Evolutionary conservation across 192 early-diverging fungal species (phyloP).

Genomic region (Cladochytrium replicatum): DNA sequence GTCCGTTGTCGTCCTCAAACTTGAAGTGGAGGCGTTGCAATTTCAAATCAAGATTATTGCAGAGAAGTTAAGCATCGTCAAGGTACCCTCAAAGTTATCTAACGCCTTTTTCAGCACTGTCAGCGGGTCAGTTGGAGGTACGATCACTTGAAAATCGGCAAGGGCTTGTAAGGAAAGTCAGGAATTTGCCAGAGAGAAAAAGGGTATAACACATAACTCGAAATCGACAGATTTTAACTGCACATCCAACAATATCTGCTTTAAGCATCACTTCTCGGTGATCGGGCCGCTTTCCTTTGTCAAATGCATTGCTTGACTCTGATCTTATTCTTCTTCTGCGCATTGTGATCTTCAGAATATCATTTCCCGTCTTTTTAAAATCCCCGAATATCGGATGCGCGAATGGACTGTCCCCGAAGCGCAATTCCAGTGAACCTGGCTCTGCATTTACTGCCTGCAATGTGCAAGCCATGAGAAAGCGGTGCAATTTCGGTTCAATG

Average conservation of each 20-base stretch:
- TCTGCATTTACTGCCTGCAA: constrained; percentile 31
- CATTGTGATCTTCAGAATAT: constrained; percentile 51
- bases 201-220: constrained; percentile 32
- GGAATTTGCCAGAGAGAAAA: neutral
- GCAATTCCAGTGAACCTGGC: constrained; percentile 35
- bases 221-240: constrained; percentile 51
- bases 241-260: constrained; percentile 40
- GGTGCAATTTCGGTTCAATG: neutral
- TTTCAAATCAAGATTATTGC: neutral
- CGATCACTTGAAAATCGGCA: constrained; percentile 50
- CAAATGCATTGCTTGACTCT: constrained; percentile 3
- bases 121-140: constrained; percentile 35
- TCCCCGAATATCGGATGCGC: constrained; percentile 55
- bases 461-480: neutral
- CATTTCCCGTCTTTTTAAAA: constrained; percentile 40
- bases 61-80: neutral
- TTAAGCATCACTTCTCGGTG: constrained; percentile 8
- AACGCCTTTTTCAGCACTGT: constrained; percentile 32
- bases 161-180: constrained; percentile 27
- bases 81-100: constrained; percentile 5
- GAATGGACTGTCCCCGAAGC: constrained; percentile 49
- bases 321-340: constrained; percentile 20
- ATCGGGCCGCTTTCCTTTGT: constrained; percentile 8
- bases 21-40: constrained; percentile 29
- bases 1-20: constrained; percentile 16